Base-by-base conservation (phyloP, 129 eudicot species). In the Arctium lappa region DNA sequence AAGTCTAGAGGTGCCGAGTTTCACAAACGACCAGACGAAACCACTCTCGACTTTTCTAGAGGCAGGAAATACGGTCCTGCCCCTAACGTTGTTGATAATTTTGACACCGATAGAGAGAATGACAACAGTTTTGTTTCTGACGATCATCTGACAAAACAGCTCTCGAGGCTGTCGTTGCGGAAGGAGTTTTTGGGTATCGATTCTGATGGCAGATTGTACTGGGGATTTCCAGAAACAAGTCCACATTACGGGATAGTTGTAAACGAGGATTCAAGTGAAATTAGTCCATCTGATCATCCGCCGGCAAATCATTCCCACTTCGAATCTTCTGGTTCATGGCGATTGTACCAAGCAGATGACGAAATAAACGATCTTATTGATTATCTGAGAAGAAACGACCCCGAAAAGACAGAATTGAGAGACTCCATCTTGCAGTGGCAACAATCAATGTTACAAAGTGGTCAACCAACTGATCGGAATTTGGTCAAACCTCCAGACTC, bases 101-200 rank as follows among this genome's bases (percentile, higher is more conserved):
- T 2, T 10, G 56, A 46, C 56, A 46, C 56, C 15, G 56, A 46
- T 46, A 46, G 12, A 60, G 68, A 60, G 27, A 60, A n/a, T 3
- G 68, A 60, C 6, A n/a, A n/a, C 8, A 5, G 27, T 6, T 60
- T 5, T 9, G 29, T 60, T 60, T 7, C 68, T 5, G 8, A n/a
- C 5, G 68, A 60, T 60, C 68, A 60, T 60, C 29, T 60, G 2
- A 60, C 8, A 32, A 33, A 63, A 36, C 85, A 85, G 22, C 80
- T 86, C 16, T 5, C 66, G 34, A 80, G 79, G 60, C 46, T 48
- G 18, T 86, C 88, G 42, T n/a, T 78, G 44, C 78, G 92, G 46
- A 84, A 79, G 69, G 87, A 87, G 42, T 83, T 69, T 83, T 36
- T 91, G 72, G 94, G 94, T 22, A 80, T 40, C 0, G 94, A 91